Percentiles rank a stretch among this genome's conserved stretches.
These are phyloP conservation scores for Cyberlindnera sargentensis DNA, from an alignment of 805 yeast species.

Conservation along the genomic window DNA sequence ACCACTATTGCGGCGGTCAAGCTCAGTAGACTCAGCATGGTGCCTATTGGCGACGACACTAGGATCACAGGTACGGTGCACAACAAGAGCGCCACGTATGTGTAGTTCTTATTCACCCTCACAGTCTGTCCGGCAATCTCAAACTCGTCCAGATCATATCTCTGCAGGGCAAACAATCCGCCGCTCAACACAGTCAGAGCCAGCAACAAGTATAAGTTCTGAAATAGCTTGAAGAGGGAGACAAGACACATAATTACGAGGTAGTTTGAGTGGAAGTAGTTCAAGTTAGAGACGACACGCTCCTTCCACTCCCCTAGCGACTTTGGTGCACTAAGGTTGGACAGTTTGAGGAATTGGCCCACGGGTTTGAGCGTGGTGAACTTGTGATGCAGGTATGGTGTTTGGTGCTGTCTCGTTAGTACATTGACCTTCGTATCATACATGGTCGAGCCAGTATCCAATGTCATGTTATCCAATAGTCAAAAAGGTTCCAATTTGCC, in stretches of 20 bases:
- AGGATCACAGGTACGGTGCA: slow-evolving; percentile 17
- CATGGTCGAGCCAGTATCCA: no score
- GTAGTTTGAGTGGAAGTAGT: slow-evolving; percentile 20
- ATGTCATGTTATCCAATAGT: no score
- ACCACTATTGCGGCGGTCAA: slow-evolving; percentile 10
- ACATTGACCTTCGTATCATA: neutral
- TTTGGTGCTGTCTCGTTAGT: slow-evolving; percentile 8
- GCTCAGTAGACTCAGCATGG: slow-evolving; percentile 5
- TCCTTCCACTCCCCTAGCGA: slow-evolving; percentile 9
- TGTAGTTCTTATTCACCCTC: slow-evolving; percentile 13
- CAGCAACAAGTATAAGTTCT: slow-evolving; percentile 13
- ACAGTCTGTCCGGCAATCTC: slow-evolving; percentile 2
- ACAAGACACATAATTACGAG: slow-evolving; percentile 11
- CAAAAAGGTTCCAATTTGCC: no score
- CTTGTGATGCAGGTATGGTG: slow-evolving; percentile 20
- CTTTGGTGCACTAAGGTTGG: slow-evolving; percentile 10
- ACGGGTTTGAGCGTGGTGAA: slow-evolving; percentile 17
- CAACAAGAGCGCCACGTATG: slow-evolving; percentile 6
- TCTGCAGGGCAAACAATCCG: slow-evolving; percentile 9
- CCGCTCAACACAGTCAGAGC: slow-evolving; percentile 3
- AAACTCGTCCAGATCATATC: slow-evolving; percentile 5
- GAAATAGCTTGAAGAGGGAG: slow-evolving; percentile 13
- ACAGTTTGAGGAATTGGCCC: slow-evolving; percentile 15
- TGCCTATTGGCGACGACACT: slow-evolving; percentile 14
- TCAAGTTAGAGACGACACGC: slow-evolving; percentile 10